Conservation (phyloP, 202 grass and related monocot species). For the Zoysia matrella region DNA sequence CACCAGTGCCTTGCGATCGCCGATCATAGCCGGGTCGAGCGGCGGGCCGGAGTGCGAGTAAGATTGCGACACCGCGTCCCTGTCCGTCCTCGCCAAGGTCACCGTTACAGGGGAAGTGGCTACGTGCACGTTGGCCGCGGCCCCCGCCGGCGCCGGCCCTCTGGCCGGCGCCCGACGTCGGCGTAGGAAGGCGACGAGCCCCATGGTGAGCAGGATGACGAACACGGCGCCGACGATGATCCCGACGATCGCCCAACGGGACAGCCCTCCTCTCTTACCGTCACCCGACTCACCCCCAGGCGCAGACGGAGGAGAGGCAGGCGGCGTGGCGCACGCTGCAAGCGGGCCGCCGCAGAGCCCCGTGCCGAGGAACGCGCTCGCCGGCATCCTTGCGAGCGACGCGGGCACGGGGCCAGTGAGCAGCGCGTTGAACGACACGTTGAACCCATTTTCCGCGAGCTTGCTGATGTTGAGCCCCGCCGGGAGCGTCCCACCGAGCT, state of each 20-base stretch:
- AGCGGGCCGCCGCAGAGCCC: conserved; percentile 57
- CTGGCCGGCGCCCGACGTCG: conserved; percentile 1
- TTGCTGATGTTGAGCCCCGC: conserved; percentile 6
- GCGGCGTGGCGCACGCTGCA: conserved; percentile 12
- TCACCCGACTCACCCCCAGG: neutral
- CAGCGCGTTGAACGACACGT: conserved; percentile 63
- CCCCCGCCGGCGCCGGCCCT: neutral
- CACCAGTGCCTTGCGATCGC: conserved; percentile 65
- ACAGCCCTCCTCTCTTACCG: conserved; percentile 37
- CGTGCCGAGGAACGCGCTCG: conserved; percentile 65
- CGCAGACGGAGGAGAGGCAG: no score
- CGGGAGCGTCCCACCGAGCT: conserved; percentile 45
- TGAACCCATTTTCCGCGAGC: conserved; percentile 18
- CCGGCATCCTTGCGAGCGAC: conserved; percentile 46
- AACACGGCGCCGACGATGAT: conserved; percentile 51
- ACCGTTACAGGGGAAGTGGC: conserved; percentile 17
- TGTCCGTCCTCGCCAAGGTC: conserved; percentile 20
- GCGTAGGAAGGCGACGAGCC: conserved; percentile 32
- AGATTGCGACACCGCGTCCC: conserved; percentile 25
- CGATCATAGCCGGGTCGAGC: neutral
- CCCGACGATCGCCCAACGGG: conserved; percentile 61
- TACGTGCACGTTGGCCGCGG: conserved; percentile 28
- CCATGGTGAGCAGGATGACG: conserved; percentile 44
- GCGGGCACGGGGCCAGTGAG: conserved; percentile 66
- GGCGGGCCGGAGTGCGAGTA: conserved; percentile 1